Percentiles rank a stretch among this genome's conserved stretches.
Conservation (phyloP, 805 yeast species). For the Hanseniaspora lindneri region DNA sequence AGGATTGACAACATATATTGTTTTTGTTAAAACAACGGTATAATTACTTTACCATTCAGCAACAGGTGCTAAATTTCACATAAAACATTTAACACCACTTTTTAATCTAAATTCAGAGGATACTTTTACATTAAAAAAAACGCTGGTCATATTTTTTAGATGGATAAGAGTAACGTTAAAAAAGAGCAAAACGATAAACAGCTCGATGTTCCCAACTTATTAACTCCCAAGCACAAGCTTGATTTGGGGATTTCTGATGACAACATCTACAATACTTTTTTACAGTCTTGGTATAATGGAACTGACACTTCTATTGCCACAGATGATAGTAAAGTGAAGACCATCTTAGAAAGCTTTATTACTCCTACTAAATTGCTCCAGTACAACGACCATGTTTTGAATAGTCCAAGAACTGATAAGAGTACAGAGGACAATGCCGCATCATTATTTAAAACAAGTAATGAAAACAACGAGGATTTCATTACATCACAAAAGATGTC, state of each 20-base stretch:
- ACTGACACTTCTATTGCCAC: not conserved
- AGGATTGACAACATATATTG: too few relatives aligned
- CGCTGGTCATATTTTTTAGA: too few relatives aligned
- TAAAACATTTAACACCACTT: too few relatives aligned
- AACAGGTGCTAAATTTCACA: too few relatives aligned
- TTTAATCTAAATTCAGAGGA: too few relatives aligned
- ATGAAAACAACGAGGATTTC: too few relatives aligned
- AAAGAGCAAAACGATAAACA: not conserved
- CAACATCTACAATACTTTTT: constrained; percentile 1
- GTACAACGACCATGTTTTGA: not conserved
- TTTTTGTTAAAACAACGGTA: too few relatives aligned
- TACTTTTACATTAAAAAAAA: too few relatives aligned
- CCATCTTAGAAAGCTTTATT: not conserved
- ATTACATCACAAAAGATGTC: too few relatives aligned
- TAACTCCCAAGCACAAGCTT: not conserved
- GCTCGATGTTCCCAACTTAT: not conserved
- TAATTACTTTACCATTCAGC: too few relatives aligned
- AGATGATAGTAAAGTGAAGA: not conserved
- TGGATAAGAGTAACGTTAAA: not conserved
- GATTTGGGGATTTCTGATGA: not conserved
- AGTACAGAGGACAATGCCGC: not conserved
- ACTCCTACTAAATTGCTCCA: constrained; percentile 8
- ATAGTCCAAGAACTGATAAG: not conserved
- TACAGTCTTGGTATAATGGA: constrained; percentile 6
- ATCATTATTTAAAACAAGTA: too few relatives aligned